Evolutionary conservation across 495 filamentous ascomycete species (phyloP).

Genomic region (Trichoderma virens): DNA sequence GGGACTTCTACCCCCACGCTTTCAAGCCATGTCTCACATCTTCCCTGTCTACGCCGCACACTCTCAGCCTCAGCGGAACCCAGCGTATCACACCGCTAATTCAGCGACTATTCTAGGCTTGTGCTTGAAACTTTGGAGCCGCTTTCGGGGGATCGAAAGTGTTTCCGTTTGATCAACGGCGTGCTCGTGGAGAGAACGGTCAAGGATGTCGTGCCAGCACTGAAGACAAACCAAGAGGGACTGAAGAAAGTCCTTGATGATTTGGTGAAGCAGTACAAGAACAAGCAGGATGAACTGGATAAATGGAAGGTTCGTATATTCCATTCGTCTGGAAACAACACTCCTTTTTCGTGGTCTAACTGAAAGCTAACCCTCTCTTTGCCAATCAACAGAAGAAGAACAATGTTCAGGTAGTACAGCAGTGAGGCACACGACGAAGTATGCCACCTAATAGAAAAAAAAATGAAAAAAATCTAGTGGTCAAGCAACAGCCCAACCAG

Average conservation of each 20-base stretch:
- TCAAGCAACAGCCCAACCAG: neutral
- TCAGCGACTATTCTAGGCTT: constrained; percentile 50
- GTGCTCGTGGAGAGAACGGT: constrained; percentile 92
- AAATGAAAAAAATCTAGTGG: neutral
- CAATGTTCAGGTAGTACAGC: constrained; percentile 93
- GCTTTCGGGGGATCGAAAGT: constrained; percentile 80
- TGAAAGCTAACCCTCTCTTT: constrained; percentile 18
- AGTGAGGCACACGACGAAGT: constrained; percentile 24
- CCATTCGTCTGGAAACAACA: too few species aligned
- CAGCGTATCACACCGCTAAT: constrained; percentile 9
- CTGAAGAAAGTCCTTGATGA: constrained; percentile 95
- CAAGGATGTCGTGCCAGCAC: constrained; percentile 78
- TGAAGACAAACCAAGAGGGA: constrained; percentile 92
- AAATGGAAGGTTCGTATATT: constrained; percentile 81
- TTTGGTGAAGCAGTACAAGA: constrained; percentile 92
- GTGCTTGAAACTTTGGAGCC: constrained; percentile 90
- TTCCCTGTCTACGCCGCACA: neutral
- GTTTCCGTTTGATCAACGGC: constrained; percentile 97
- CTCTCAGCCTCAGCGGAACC: neutral
- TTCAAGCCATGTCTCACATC: neutral
- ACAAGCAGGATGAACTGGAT: constrained; percentile 89
- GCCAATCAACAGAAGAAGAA: constrained; percentile 77
- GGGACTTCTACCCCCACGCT: neutral
- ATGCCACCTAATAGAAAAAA: neutral
- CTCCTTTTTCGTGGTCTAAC: constrained; percentile 7